Evolutionary conservation across 2,329 filamentous ascomycete species (phyloP).

Genomic region (Lasiodiplodia citricola): DNA sequence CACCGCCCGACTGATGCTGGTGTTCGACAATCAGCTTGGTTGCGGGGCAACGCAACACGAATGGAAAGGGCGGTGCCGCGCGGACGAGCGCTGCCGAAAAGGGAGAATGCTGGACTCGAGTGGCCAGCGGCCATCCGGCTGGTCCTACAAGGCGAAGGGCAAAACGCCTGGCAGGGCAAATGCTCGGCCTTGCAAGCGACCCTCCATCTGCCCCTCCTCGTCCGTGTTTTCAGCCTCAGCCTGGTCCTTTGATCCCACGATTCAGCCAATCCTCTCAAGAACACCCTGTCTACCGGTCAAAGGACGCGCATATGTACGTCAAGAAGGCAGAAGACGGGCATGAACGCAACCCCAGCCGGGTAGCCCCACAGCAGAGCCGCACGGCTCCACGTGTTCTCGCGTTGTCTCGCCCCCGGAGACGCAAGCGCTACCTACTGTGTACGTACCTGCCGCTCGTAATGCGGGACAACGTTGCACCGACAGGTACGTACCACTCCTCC

Average conservation of each 20-base stretch:
- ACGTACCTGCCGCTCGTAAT: neutral
- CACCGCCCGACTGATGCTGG: neutral
- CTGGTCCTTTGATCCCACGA: neutral
- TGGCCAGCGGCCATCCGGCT: neutral
- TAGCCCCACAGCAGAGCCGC: neutral
- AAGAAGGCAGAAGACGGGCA: neutral
- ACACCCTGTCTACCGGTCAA: neutral
- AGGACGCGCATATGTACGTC: neutral
- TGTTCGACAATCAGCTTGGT: neutral
- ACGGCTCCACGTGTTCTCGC: neutral
- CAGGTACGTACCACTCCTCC: neutral
- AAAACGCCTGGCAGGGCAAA: neutral
- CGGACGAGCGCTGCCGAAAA: neutral
- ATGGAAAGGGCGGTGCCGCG: neutral
- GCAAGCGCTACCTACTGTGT: neutral
- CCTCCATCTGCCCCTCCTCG: neutral
- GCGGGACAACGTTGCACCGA: neutral
- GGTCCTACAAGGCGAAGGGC: no score
- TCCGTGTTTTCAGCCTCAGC: conserved; percentile 4
- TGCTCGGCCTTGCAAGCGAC: neutral
- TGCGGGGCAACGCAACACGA: neutral
- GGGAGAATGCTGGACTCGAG: neutral
- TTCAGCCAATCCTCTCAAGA: neutral
- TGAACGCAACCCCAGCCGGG: neutral
- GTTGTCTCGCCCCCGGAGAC: neutral